Conservation (phyloP, 2,329 filamentous ascomycete species). For the Hymenoscyphus repandus region DNA sequence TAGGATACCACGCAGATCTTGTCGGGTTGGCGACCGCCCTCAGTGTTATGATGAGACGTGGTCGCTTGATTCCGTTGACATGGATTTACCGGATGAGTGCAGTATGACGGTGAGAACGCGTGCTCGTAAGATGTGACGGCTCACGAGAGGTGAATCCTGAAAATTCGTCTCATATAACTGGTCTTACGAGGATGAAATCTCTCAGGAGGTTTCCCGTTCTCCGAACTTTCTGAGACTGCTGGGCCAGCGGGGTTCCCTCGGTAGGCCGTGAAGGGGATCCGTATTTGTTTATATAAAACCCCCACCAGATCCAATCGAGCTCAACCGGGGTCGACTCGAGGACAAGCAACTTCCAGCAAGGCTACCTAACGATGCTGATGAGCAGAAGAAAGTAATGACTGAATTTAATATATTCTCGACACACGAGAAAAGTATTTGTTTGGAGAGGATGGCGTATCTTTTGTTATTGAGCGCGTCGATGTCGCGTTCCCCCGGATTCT, state of each 20-base stretch:
- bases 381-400: not conserved
- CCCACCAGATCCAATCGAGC: constrained; percentile 3
- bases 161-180: constrained; percentile 7
- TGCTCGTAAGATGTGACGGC: constrained; percentile 8
- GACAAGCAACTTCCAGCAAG: not conserved
- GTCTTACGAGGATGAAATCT: constrained; percentile 6
- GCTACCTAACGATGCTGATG: too few species aligned
- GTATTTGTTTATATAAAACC: constrained; percentile 20
- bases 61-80: constrained; percentile 23
- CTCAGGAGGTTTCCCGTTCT: constrained; percentile 4
- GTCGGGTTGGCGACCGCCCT: constrained; percentile 16
- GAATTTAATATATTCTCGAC: not conserved
- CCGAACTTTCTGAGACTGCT: constrained; percentile 6
- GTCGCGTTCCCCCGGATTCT: constrained; percentile 13
- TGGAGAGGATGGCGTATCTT: not conserved
- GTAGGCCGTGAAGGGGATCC: constrained; percentile 9
- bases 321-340: not conserved
- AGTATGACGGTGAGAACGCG: constrained; percentile 18
- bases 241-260: constrained; percentile 8
- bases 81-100: constrained; percentile 23
- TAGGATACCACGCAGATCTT: constrained; percentile 8
- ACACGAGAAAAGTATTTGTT: constrained; percentile 6
- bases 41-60: constrained; percentile 19
- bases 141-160: constrained; percentile 1
- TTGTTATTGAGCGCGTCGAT: constrained; percentile 9